These are phyloP conservation scores for Monilinia laxa DNA, from an alignment of 2,329 filamentous ascomycete genomes.

Conservation along the genomic window DNA sequence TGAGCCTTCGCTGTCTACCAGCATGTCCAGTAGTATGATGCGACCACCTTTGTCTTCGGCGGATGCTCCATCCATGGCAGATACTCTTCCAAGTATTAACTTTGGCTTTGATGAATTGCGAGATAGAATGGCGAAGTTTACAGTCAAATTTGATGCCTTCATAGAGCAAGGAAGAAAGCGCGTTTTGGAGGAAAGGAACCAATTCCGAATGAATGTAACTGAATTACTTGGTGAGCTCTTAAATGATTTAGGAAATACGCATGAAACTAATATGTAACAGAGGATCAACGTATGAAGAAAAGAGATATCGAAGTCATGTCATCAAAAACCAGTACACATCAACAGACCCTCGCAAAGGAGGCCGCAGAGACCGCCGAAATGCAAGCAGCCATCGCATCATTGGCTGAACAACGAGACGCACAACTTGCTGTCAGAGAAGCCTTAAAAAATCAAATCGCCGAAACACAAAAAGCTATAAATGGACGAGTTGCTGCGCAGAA, in stretches of 20 bases:
- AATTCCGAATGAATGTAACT: conserved; percentile 85
- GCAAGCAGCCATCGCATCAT: conserved; percentile 58
- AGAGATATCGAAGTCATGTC: conserved; percentile 82
- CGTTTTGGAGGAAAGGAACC: conserved; percentile 88
- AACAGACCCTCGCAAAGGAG: conserved; percentile 74
- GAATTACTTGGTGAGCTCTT: conserved; percentile 75
- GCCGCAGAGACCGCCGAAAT: conserved; percentile 75
- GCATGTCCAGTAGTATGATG: conserved; percentile 47
- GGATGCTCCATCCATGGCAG: conserved; percentile 65
- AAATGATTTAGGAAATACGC: neutral
- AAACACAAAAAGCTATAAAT: conserved; percentile 70
- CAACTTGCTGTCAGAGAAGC: conserved; percentile 57
- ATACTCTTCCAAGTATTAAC: conserved; percentile 82
- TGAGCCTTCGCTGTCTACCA: conserved; percentile 67
- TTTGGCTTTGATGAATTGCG: conserved; percentile 96
- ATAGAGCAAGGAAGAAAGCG: conserved; percentile 89
- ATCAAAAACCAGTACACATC: conserved; percentile 67
- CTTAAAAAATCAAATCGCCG: conserved; percentile 61
- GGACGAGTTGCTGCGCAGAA: conserved; percentile 68
- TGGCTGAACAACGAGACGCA: conserved; percentile 59
- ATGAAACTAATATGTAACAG: conserved; percentile 47
- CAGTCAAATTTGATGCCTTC: conserved; percentile 84
- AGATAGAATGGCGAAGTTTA: conserved; percentile 93
- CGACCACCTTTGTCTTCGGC: conserved; percentile 51
- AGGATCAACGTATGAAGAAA: conserved; percentile 88